Conservation (phyloP, 768 basidiomycete genomes). For the Russula lepida region DNA sequence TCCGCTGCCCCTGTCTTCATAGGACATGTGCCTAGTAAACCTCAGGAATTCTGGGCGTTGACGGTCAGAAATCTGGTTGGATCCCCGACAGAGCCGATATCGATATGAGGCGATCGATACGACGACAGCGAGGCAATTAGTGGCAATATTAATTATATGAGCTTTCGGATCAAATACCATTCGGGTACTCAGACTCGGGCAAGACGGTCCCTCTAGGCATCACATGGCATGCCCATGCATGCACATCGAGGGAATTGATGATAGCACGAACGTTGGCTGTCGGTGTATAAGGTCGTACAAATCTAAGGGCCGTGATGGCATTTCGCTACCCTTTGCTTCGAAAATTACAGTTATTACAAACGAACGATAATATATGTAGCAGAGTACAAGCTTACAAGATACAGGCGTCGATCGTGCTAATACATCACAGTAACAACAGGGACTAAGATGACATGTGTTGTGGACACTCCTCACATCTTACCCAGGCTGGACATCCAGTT, state of each 20-base stretch:
- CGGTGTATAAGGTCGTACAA: no score
- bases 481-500: background rate
- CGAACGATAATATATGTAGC: constrained; percentile 4
- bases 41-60: no score
- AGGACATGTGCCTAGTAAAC: no score
- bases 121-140: no score
- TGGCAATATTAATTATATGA: no score
- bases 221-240: no score
- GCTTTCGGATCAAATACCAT: no score
- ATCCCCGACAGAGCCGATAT: no score
- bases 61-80: no score
- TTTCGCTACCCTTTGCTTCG: background rate
- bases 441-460: background rate
- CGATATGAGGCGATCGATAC: no score
- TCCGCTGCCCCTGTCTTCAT: no score
- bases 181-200: background rate
- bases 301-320: background rate
- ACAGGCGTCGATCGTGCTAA: background rate
- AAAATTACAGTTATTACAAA: background rate
- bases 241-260: background rate
- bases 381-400: background rate
- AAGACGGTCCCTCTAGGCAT: background rate
- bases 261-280: background rate
- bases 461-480: background rate
- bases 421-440: background rate